phyloP scores from a whole-genome alignment of 2,329 filamentous ascomycete species.

The Pseudogymnoascus sp. region DNA sequence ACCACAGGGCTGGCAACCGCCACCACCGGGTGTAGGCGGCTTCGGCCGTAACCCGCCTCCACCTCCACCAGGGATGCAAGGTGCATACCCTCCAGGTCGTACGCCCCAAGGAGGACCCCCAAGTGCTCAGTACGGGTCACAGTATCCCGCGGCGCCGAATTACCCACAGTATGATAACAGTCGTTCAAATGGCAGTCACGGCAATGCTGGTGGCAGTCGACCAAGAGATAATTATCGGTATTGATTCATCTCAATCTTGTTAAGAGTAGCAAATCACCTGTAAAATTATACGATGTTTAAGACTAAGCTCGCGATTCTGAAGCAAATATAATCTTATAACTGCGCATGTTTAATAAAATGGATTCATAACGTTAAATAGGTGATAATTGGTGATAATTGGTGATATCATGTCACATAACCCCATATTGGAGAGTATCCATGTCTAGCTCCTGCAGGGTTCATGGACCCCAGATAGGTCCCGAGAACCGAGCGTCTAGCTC shows the following conservation, averaged over 20 bases:
- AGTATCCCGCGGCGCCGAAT: constrained; percentile 17
- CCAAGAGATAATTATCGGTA: constrained; percentile 2
- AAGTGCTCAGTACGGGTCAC: not conserved
- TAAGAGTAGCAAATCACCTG: constrained; percentile 5
- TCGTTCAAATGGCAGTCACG: not conserved
- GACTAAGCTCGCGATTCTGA: not conserved
- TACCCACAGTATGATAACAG: constrained; percentile 14
- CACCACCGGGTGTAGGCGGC: constrained; percentile 37
- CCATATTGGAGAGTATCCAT: not conserved
- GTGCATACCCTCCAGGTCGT: constrained; percentile 10
- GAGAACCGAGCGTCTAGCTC: not conserved
- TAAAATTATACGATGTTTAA: not conserved
- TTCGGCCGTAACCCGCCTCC: constrained; percentile 41
- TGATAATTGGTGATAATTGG: not conserved
- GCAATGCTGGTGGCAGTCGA: not conserved
- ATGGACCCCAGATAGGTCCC: constrained; percentile 1
- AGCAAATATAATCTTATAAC: not conserved
- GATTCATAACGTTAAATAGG: no score
- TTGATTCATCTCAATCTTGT: not conserved
- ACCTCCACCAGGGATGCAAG: constrained; percentile 33
- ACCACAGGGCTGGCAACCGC: constrained; percentile 35
- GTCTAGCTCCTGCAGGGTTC: constrained; percentile 3
- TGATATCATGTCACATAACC: not conserved
- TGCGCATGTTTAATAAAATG: not conserved
- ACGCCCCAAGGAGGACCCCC: constrained; percentile 15